Conservation (phyloP, 2,329 filamentous ascomycete species). For the Fusarium bulbicola region DNA sequence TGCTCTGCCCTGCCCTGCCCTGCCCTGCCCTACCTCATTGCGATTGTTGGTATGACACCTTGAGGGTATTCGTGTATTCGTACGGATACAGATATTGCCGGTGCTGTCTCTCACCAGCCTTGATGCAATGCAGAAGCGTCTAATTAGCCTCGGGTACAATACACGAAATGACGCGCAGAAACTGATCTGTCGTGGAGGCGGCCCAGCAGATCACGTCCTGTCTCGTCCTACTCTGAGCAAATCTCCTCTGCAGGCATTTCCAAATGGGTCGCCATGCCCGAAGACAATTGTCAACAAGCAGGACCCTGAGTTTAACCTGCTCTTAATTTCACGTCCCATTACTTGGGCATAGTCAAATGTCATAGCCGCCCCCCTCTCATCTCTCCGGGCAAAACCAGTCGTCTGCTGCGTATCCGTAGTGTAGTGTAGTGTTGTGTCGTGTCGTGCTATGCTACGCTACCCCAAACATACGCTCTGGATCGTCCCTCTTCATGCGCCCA, state of each 20-base stretch:
- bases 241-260: constrained; percentile 17
- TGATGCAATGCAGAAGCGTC: not conserved
- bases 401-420: constrained; percentile 1
- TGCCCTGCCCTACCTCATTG: not conserved
- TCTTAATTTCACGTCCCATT: constrained; percentile 20
- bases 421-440: not conserved
- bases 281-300: constrained; percentile 6
- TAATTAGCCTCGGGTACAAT: constrained; percentile 27
- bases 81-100: not conserved
- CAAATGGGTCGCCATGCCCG: constrained; percentile 24
- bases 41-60: not conserved
- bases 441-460: constrained; percentile 17
- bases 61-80: not conserved
- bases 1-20: not conserved
- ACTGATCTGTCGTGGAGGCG: constrained; percentile 22
- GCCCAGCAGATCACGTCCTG: constrained; percentile 27
- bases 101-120: constrained; percentile 1
- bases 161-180: constrained; percentile 28
- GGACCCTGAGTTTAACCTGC: constrained; percentile 32
- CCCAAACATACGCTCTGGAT: constrained; percentile 31
- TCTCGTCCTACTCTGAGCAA: not conserved
- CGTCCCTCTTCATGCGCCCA: constrained; percentile 27
- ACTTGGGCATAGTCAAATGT: not conserved
- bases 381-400: constrained; percentile 5
- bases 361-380: constrained; percentile 24